A percentile compares a stretch with the other conserved stretches of the same genome.
Evolutionary conservation across 306 rosid genomes (phyloP).

Genomic region (Rubus idaeus): DNA sequence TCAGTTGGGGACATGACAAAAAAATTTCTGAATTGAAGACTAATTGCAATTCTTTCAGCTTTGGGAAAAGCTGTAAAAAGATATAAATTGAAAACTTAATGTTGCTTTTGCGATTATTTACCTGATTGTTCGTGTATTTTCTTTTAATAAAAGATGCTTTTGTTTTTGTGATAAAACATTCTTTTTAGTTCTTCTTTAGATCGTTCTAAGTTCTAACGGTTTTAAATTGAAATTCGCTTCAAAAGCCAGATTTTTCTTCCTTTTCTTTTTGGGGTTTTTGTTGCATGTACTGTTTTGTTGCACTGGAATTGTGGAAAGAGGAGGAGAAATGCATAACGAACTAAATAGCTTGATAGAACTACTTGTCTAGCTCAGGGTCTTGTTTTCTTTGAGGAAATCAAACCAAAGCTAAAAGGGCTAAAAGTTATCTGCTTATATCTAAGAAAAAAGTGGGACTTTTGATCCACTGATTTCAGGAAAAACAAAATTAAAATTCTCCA

Average conservation of each 20-base stretch:
- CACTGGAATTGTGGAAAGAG: background rate
- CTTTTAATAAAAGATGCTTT: background rate
- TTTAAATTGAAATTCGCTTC: background rate
- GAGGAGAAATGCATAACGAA: background rate
- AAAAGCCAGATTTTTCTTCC: too few relatives aligned
- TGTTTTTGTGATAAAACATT: background rate
- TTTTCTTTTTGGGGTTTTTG: background rate
- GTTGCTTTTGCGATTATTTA: background rate
- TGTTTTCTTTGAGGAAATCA: background rate
- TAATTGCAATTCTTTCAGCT: background rate
- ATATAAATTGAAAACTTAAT: background rate
- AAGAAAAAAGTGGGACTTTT: background rate
- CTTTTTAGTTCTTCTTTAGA: background rate
- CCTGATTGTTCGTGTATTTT: background rate
- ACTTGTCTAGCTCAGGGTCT: background rate
- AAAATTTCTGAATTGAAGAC: background rate
- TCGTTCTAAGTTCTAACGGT: too few relatives aligned
- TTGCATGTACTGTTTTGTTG: constrained; percentile 1
- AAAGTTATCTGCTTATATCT: background rate
- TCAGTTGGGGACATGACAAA: background rate
- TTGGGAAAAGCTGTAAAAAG: background rate
- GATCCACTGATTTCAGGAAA: background rate
- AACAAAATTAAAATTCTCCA: background rate
- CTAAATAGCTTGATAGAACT: background rate
- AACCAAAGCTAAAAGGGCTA: background rate